Evolutionary conservation across 768 basidiomycete genomes (phyloP).

Genomic region (Suillus tomentosus): DNA sequence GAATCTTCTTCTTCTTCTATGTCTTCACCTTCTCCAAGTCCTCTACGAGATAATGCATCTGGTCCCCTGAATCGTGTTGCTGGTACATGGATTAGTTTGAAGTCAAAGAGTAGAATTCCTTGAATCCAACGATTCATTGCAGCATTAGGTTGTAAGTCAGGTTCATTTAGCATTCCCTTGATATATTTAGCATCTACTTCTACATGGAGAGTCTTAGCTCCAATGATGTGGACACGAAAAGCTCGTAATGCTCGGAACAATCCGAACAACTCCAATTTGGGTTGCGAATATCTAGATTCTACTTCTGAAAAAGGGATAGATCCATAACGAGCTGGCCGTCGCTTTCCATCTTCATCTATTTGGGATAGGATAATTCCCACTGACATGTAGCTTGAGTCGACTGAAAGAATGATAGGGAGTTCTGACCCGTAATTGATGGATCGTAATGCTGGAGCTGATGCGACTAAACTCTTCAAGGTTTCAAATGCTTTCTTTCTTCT

Average conservation of each 20-base stretch:
- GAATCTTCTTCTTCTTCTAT: too few species aligned
- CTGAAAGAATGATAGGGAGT: too few species aligned
- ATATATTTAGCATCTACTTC: slow-evolving; percentile 33
- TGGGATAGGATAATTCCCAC: too few species aligned
- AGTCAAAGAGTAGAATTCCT: slow-evolving; percentile 30
- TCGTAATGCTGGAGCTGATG: too few species aligned
- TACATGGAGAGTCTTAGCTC: slow-evolving; percentile 5
- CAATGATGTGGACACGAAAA: slow-evolving; percentile 20
- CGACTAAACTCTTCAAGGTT: too few species aligned
- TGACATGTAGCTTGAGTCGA: too few species aligned
- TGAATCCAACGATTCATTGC: slow-evolving; percentile 32
- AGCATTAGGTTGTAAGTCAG: slow-evolving; percentile 33
- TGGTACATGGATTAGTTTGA: slow-evolving; percentile 32
- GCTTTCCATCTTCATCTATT: too few species aligned
- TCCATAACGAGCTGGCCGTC: slow-evolving; percentile 33
- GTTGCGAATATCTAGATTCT: slow-evolving; percentile 19
- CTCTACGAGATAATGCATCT: slow-evolving; percentile 33
- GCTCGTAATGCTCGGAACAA: slow-evolving; percentile 29
- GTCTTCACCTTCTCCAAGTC: too few species aligned
- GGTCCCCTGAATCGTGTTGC: slow-evolving; percentile 22
- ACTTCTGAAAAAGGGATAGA: slow-evolving; percentile 39
- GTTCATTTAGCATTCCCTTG: slow-evolving; percentile 39
- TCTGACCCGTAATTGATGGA: too few species aligned
- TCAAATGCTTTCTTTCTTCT: too few species aligned
- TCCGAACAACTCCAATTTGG: slow-evolving; percentile 29